Evolutionary conservation across 2,329 filamentous ascomycete genomes (phyloP).

Genomic region (Aspergillus carbonarius): DNA sequence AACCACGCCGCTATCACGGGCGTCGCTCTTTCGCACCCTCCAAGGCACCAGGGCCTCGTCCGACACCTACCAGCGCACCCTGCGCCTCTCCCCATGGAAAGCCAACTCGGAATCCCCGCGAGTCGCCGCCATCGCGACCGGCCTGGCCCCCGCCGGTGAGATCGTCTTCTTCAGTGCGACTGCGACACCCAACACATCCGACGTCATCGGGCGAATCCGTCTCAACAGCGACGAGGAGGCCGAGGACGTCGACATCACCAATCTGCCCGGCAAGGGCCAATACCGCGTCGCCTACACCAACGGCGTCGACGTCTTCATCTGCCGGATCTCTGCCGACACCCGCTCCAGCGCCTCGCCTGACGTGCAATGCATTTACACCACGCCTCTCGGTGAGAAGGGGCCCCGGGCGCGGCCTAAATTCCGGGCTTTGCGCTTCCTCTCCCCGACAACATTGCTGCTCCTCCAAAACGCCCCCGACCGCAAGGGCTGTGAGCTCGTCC

Average conservation of each 20-base stretch:
- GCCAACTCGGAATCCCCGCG: conserved; percentile 55
- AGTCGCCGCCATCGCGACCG: conserved; percentile 76
- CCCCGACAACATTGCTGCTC: conserved; percentile 53
- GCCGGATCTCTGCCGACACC: conserved; percentile 57
- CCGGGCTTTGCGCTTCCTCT: conserved; percentile 57
- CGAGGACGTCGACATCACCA: conserved; percentile 46
- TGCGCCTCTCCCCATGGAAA: conserved; percentile 57
- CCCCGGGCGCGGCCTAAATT: conserved; percentile 50
- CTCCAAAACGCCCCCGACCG: conserved; percentile 57
- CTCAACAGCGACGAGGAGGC: conserved; percentile 54
- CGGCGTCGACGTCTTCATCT: conserved; percentile 69
- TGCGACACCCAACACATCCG: conserved; percentile 51
- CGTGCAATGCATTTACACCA: conserved; percentile 39
- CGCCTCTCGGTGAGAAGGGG: conserved; percentile 38
- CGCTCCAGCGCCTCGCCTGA: conserved; percentile 42
- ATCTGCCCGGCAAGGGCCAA: conserved; percentile 33
- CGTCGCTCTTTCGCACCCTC: conserved; percentile 50
- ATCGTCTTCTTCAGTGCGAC: conserved; percentile 76
- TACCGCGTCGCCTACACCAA: conserved; percentile 79
- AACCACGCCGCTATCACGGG: conserved; percentile 51
- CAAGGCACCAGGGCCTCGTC: conserved; percentile 30
- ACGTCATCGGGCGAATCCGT: conserved; percentile 56
- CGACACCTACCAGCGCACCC: conserved; percentile 60
- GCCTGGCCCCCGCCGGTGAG: conserved; percentile 71
- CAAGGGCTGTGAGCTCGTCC: conserved; percentile 55